Percentiles rank a stretch among this genome's conserved stretches.
Evolutionary conservation across 2,329 filamentous ascomycete species (phyloP).

Genomic region (Alternaria hordeiaustralica): DNA sequence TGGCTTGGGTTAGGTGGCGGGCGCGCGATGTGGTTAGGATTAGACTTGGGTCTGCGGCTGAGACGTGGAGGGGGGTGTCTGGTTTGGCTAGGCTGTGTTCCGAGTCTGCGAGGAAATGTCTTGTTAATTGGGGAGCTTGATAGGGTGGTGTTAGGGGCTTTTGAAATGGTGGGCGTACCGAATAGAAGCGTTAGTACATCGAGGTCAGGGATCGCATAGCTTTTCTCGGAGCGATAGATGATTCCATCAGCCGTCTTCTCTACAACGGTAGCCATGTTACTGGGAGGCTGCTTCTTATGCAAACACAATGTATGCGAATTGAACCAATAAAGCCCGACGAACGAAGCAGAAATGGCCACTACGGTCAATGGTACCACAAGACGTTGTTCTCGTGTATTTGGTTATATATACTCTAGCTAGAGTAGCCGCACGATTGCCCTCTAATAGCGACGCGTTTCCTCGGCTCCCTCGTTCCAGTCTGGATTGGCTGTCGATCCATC

Average conservation of each 20-base stretch:
- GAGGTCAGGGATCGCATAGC: conserved; percentile 45
- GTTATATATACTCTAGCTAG: background rate
- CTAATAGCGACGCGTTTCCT: background rate
- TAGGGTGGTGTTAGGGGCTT: background rate
- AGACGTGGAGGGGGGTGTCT: conserved; percentile 62
- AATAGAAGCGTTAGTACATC: conserved; percentile 53
- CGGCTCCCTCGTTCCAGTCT: background rate
- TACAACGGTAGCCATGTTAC: conserved; percentile 41
- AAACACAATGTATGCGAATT: background rate
- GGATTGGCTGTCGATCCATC: background rate
- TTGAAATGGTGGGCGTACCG: conserved; percentile 32
- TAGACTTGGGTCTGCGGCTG: conserved; percentile 63
- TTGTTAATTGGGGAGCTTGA: background rate
- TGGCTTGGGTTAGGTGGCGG: conserved; percentile 57
- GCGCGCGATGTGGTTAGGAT: conserved; percentile 61
- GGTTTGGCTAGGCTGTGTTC: conserved; percentile 49
- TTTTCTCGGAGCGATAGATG: conserved; percentile 41
- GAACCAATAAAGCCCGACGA: background rate
- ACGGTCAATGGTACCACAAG: background rate
- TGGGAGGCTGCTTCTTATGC: background rate
- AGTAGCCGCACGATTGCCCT: background rate
- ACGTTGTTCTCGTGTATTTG: background rate
- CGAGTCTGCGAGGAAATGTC: conserved; percentile 26
- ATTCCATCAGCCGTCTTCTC: conserved; percentile 39
- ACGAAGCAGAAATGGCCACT: background rate